Evolutionary conservation across 805 yeast species (phyloP).

Genomic region (Candida nemodendra): DNA sequence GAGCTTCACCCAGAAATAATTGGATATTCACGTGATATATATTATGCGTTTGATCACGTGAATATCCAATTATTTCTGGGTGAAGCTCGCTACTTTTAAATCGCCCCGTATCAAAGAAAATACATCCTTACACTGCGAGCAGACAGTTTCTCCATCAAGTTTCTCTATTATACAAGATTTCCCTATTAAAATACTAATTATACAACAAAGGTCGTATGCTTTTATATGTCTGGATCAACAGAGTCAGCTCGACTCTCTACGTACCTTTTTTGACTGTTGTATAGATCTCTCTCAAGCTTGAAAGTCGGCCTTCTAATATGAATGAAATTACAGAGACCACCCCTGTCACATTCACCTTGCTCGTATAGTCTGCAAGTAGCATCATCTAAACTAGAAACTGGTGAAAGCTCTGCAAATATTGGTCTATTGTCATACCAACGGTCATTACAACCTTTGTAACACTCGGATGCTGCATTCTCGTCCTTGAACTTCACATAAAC

Average conservation of each 20-base stretch:
- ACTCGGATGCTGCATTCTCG: conserved; percentile 57
- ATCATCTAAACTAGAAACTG: conserved; percentile 66
- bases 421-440: conserved; percentile 85
- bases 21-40: background rate
- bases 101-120: too few relatives aligned
- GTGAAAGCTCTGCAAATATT: conserved; percentile 73
- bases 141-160: too few relatives aligned
- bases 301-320: conserved; percentile 63
- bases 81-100: too few relatives aligned
- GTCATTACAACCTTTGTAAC: conserved; percentile 61
- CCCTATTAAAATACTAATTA: too few relatives aligned
- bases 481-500: conserved; percentile 66
- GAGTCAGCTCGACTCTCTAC: too few relatives aligned
- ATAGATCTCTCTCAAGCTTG: conserved; percentile 18
- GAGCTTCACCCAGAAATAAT: too few relatives aligned
- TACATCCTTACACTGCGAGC: too few relatives aligned
- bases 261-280: conserved; percentile 17
- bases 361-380: conserved; percentile 77
- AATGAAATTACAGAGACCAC: conserved; percentile 83
- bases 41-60: background rate
- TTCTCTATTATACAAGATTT: too few relatives aligned
- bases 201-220: too few relatives aligned
- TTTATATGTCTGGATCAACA: too few relatives aligned
- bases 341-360: conserved; percentile 64
- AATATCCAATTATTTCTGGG: too few relatives aligned